Conservation (phyloP, 768 basidiomycete species). For the Strobilomyces dryophilus region DNA sequence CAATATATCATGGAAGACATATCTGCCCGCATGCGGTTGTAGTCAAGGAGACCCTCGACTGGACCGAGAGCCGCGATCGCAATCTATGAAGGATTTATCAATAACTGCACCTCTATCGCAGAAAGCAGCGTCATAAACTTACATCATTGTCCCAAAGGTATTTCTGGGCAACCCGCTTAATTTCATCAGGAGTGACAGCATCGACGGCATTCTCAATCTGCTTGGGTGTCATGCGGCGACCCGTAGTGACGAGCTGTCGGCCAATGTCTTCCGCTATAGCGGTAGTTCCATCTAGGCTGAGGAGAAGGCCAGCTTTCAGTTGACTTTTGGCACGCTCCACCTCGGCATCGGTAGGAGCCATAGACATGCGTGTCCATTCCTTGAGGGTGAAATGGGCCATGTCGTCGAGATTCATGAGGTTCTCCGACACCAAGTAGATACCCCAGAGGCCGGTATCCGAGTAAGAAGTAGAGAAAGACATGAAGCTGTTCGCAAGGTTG, state of each 20-base stretch:
- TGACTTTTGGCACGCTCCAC: slow-evolving; percentile 99
- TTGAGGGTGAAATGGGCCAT: slow-evolving; percentile 88
- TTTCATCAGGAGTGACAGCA: slow-evolving; percentile 81
- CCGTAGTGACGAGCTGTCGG: slow-evolving; percentile 93
- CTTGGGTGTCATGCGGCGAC: slow-evolving; percentile 82
- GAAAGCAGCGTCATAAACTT: slow-evolving; percentile 25
- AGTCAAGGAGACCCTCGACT: slow-evolving; percentile 90
- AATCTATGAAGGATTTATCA: slow-evolving; percentile 42
- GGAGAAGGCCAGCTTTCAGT: slow-evolving; percentile 89
- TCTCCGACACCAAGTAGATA: slow-evolving; percentile 95
- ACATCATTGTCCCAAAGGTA: slow-evolving; percentile 98
- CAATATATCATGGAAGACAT: slow-evolving; percentile 80
- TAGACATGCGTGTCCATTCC: slow-evolving; percentile 96
- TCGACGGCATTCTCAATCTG: slow-evolving; percentile 94
- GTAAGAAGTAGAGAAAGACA: slow-evolving; percentile 98
- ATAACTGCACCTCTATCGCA: neutral
- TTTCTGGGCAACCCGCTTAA: slow-evolving; percentile 92
- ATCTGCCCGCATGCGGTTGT: slow-evolving; percentile 82
- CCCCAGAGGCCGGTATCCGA: slow-evolving; percentile 99
- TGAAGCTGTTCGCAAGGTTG: slow-evolving; percentile 98
- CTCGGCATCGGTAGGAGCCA: slow-evolving; percentile 76
- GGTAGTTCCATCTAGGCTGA: slow-evolving; percentile 92
- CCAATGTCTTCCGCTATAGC: slow-evolving; percentile 98
- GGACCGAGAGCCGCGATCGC: slow-evolving; percentile 87
- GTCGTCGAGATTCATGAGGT: slow-evolving; percentile 90